A percentile compares a stretch with the other conserved stretches of the same genome.
Conservation (phyloP, 2,329 filamentous ascomycete genomes). For the Coleophoma eucalyptorum region DNA sequence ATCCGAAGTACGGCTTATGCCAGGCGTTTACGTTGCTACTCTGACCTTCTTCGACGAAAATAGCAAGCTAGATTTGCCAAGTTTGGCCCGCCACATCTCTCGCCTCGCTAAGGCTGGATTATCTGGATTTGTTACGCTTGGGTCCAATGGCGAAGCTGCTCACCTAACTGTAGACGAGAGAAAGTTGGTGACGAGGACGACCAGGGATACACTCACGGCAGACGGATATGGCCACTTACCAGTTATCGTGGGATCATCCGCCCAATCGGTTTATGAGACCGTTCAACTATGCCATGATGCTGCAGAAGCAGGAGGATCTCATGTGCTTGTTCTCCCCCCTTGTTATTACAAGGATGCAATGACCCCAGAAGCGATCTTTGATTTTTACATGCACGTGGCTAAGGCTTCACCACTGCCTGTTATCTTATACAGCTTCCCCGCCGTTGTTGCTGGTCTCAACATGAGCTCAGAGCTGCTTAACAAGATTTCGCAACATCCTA, state of each 20-base stretch:
- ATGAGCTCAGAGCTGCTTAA: constrained; percentile 35
- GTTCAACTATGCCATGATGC: constrained; percentile 59
- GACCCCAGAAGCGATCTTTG: constrained; percentile 48
- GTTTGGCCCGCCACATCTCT: constrained; percentile 30
- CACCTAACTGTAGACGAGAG: constrained; percentile 56
- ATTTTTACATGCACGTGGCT: constrained; percentile 52
- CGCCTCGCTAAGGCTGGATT: constrained; percentile 54
- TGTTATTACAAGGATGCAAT: constrained; percentile 54
- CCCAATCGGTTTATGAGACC: constrained; percentile 58
- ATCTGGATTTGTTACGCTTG: constrained; percentile 55
- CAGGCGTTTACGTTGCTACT: constrained; percentile 46
- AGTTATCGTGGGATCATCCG: constrained; percentile 60
- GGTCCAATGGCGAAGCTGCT: constrained; percentile 61
- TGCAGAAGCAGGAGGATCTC: constrained; percentile 54
- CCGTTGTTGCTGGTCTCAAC: constrained; percentile 36
- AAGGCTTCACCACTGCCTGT: constrained; percentile 35
- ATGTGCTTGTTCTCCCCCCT: constrained; percentile 59
- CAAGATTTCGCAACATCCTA: constrained; percentile 26
- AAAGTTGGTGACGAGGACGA: constrained; percentile 49
- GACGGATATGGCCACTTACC: constrained; percentile 50
- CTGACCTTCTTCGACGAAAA: constrained; percentile 36
- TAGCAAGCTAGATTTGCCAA: constrained; percentile 5
- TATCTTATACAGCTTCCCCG: constrained; percentile 44
- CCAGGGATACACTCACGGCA: constrained; percentile 53
- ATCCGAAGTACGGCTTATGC: constrained; percentile 8